phyloP scores from a whole-genome alignment of 169 alveolate species.

The Eimeria tenella region DNA sequence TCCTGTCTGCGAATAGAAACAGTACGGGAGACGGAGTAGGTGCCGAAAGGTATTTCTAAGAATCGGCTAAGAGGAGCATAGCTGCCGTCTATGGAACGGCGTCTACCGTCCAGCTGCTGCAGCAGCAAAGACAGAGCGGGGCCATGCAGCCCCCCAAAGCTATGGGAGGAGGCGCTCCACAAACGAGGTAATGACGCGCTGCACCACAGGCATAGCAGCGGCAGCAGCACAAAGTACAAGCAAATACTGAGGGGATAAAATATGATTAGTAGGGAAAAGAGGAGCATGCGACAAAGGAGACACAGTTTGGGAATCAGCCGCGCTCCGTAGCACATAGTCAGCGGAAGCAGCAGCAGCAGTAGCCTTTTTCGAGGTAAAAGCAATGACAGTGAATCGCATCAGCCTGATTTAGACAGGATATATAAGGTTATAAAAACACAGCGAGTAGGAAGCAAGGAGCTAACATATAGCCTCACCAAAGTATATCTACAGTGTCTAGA shows the following conservation, averaged over 20 bases:
- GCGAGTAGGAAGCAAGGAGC: too few relatives aligned
- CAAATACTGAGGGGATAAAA: too few relatives aligned
- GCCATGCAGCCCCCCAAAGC: not conserved
- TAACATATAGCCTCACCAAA: not conserved
- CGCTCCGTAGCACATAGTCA: too few relatives aligned
- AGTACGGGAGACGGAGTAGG: not conserved
- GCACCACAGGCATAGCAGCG: not conserved
- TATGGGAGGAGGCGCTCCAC: not conserved
- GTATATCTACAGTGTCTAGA: not conserved
- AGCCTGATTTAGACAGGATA: too few relatives aligned
- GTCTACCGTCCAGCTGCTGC: slow-evolving; percentile 22
- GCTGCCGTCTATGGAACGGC: not conserved
- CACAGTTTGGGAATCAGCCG: too few relatives aligned
- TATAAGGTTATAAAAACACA: too few relatives aligned
- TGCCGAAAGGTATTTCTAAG: not conserved
- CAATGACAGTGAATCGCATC: too few relatives aligned
- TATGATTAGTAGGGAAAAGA: too few relatives aligned
- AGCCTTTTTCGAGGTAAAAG: too few relatives aligned
- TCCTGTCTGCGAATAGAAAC: not conserved
- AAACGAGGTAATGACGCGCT: not conserved
- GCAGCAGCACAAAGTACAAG: too few relatives aligned
- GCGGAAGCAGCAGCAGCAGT: too few relatives aligned
- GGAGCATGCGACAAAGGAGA: too few relatives aligned
- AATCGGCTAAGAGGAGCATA: not conserved
- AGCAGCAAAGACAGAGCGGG: not conserved